These are phyloP conservation scores for Carpinus fangiana DNA, from an alignment of 306 rosid species.

Conservation along the genomic window DNA sequence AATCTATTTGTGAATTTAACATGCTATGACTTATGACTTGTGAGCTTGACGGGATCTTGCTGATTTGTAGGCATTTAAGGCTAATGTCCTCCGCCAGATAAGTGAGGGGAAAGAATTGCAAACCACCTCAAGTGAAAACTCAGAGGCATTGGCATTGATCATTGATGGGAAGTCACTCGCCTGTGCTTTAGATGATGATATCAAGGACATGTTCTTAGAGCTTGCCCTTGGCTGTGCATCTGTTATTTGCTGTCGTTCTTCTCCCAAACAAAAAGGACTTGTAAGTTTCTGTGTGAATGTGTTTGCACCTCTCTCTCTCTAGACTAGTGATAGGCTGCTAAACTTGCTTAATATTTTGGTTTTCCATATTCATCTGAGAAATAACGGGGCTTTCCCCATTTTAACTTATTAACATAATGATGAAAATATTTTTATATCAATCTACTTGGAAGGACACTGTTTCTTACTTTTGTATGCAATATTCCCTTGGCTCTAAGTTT, in stretches of 20 bases:
- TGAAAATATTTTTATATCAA: background rate
- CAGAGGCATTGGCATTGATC: constrained; percentile 83
- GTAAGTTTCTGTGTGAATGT: constrained; percentile 39
- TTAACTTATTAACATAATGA: background rate
- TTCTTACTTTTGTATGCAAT: background rate
- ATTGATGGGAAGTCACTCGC: constrained; percentile 95
- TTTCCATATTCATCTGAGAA: background rate
- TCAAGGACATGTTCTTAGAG: constrained; percentile 75
- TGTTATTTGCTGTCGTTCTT: constrained; percentile 96
- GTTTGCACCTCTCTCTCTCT: no score
- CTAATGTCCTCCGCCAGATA: constrained; percentile 64
- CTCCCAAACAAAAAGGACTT: constrained; percentile 98
- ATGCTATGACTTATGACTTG: background rate
- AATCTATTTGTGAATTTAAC: background rate
- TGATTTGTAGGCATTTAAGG: constrained; percentile 73
- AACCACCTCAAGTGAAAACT: constrained; percentile 33
- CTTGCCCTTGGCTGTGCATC: constrained; percentile 95
- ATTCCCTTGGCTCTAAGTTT: background rate
- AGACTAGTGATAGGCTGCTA: background rate
- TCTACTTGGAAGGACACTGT: background rate
- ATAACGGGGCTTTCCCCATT: background rate
- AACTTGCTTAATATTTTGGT: background rate
- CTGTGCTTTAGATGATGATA: constrained; percentile 80
- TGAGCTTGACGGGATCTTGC: constrained; percentile 33
- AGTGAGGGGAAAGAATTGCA: constrained; percentile 57